These are phyloP conservation scores for Butyriboletus appendiculatus DNA, from an alignment of 1,284 basidiomycete genomes.

Conservation along the genomic window DNA sequence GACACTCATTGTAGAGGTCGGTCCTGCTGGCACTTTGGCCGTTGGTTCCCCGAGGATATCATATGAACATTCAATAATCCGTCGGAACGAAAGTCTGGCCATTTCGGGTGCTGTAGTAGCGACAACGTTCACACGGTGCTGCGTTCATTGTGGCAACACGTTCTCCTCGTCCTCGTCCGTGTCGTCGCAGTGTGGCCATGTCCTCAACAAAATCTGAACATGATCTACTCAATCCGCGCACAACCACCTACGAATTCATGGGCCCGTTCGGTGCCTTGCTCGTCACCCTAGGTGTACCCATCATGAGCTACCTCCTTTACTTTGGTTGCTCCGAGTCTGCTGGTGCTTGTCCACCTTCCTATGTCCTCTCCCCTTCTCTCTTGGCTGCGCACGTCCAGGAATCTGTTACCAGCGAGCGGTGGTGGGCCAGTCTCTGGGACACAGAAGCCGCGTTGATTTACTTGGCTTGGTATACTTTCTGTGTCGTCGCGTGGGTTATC, in stretches of 20 bases:
- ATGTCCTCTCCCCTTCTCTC: constrained; percentile 41
- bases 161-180: not conserved
- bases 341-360: constrained; percentile 72
- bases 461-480: constrained; percentile 89
- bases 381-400: constrained; percentile 41
- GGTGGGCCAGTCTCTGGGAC: constrained; percentile 82
- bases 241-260: constrained; percentile 80
- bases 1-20: no score
- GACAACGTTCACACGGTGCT: no score
- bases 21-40: no score
- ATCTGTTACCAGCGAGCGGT: constrained; percentile 52
- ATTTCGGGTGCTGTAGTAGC: not conserved
- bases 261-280: constrained; percentile 81
- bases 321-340: constrained; percentile 82
- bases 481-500: constrained; percentile 79
- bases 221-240: constrained; percentile 59
- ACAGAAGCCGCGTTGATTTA: constrained; percentile 77
- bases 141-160: no score
- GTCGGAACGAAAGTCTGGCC: constrained; percentile 3
- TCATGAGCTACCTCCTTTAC: constrained; percentile 78
- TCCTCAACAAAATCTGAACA: constrained; percentile 19
- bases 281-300: constrained; percentile 74
- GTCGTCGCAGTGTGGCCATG: constrained; percentile 8
- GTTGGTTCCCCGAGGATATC: no score
- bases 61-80: not conserved